These are phyloP conservation scores for Pichia nakasei DNA, from an alignment of 805 yeast species.

Conservation along the genomic window DNA sequence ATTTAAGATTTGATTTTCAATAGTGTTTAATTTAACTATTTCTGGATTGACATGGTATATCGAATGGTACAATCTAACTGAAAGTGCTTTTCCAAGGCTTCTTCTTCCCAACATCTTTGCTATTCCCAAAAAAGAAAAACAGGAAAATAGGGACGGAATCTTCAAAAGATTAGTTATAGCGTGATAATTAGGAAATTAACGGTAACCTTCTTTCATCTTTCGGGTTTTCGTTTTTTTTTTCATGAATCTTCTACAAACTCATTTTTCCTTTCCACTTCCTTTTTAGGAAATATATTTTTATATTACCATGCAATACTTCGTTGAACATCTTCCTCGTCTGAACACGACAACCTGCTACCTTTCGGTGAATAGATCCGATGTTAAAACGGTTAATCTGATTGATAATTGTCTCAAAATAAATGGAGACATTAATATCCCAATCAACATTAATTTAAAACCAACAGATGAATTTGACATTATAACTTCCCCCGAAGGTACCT, in stretches of 20 bases:
- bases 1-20: constrained; percentile 32
- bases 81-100: no score
- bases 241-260: neutral
- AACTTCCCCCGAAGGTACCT: no score
- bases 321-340: neutral
- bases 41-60: constrained; percentile 33
- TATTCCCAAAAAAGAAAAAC: no score
- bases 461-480: no score
- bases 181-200: no score
- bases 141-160: no score
- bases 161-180: no score
- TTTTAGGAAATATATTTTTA: neutral
- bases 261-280: neutral
- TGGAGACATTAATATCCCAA: no score
- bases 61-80: constrained; percentile 29
- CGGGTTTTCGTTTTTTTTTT: neutral
- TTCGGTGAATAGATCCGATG: neutral
- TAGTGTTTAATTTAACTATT: constrained; percentile 20
- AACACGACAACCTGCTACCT: neutral
- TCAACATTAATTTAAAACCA: no score
- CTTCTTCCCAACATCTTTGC: no score
- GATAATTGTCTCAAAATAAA: neutral
- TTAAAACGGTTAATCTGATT: neutral
- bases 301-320: neutral
- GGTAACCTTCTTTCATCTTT: no score